Evolutionary conservation across 1,139 yeast genomes (phyloP), one percentile per base, ranked within the genome.

Genomic region (Yamadazyma spencermartinsiae): DNA sequence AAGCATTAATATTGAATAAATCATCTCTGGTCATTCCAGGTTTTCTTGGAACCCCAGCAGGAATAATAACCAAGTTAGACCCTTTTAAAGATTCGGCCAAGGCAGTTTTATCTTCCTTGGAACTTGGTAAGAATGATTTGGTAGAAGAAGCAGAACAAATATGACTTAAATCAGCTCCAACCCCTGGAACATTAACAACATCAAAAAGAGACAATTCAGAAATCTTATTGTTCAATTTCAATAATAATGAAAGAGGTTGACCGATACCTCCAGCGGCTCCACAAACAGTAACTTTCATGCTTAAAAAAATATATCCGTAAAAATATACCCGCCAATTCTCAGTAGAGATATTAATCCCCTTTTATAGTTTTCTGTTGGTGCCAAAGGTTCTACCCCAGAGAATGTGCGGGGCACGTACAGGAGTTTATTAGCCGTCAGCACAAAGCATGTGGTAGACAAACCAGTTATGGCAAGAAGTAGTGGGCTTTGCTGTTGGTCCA

Each of bases 251-350:
- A 57, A 92, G 75, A 48, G 98, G 98, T 76, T 92, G 98, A 53
- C 98, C 98, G 64, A 92, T 92, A 71, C 98, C 98, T 69, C 98
- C 98, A 54, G 90, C 89, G 55, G 96, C 98, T 67, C 97, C 97
- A 54, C 86, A 76, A 55, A 89, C 96, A 61, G 96, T 79, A 46
- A 89, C 96, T 68, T 84, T 84, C 74, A 68, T 68, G 37, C 29
- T 48, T 17, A 28, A 11, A 8, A 13, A 8, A 26, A 26, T 28
- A 13, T 10, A 29, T 21, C 7, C 5, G 13, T 7, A 17, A 13
- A 12, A 31, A n/a, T 10, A 17, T n/a, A 11, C 7, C 5, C 8
- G 8, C 13, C 19, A 19, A 28, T 19, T n/a, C 27, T 31, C 13
- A 16, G 2, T 28, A 26, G 33, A 37, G 34, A 29, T 19, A 21